phyloP scores from a whole-genome alignment of 164 flowering plant species.

The Annona cherimola region DNA sequence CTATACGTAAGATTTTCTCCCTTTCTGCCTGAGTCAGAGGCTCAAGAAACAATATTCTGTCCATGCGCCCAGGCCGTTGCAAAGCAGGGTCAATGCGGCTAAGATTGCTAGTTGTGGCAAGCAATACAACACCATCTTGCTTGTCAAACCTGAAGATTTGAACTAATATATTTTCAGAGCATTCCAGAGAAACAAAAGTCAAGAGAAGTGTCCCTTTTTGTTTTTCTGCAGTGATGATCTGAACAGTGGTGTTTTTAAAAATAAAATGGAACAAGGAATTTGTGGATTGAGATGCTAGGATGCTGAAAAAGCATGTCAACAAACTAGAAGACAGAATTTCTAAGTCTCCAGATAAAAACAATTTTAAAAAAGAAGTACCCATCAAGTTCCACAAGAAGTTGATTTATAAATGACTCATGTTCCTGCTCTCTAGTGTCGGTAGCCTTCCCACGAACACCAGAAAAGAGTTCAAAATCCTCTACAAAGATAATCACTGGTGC shows the following conservation, averaged over 20 bases:
- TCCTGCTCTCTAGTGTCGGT: slow-evolving; percentile 91
- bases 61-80: slow-evolving; percentile 94
- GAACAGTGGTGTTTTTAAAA: neutral
- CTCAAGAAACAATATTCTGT: slow-evolving; percentile 87
- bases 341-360: neutral
- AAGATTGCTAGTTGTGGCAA: slow-evolving; percentile 87
- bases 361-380: slow-evolving; percentile 44
- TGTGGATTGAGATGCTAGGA: neutral
- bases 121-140: slow-evolving; percentile 96
- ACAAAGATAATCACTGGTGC: slow-evolving; percentile 97
- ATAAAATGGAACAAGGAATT: neutral
- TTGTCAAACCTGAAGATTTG: slow-evolving; percentile 74
- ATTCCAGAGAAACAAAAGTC: neutral
- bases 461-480: slow-evolving; percentile 95
- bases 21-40: slow-evolving; percentile 78
- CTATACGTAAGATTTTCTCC: slow-evolving; percentile 58
- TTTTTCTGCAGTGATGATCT: neutral
- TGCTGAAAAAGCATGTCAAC: neutral
- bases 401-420: slow-evolving; percentile 95
- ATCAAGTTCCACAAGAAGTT: slow-evolving; percentile 97
- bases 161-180: neutral
- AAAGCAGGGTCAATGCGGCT: slow-evolving; percentile 86
- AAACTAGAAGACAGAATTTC: neutral
- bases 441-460: slow-evolving; percentile 91
- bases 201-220: neutral